A percentile compares a stretch with the other conserved stretches of the same genome.
These are phyloP conservation scores for Chenopodium album DNA, from an alignment of 148 eudicot species.

Conservation along the genomic window DNA sequence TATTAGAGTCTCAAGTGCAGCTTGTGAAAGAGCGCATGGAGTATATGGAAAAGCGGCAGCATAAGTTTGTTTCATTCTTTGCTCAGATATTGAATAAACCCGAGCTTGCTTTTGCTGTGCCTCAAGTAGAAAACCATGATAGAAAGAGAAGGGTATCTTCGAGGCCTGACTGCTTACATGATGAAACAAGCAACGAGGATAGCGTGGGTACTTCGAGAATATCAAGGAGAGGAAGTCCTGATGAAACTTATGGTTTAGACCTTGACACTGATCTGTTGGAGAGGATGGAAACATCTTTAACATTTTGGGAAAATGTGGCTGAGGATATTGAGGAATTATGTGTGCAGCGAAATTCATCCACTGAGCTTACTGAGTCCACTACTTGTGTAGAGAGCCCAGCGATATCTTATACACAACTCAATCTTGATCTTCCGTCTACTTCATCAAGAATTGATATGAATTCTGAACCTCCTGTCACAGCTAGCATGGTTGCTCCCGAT, in stretches of 20 bases:
- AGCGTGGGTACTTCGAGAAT: constrained; percentile 23
- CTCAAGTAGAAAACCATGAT: constrained; percentile 53
- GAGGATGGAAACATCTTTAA: constrained; percentile 56
- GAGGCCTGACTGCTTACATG: constrained; percentile 35
- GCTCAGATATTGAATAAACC: constrained; percentile 52
- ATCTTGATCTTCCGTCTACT: constrained; percentile 42
- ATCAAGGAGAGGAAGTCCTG: constrained; percentile 39
- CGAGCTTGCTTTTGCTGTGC: constrained; percentile 41
- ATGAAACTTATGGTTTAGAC: constrained; percentile 34
- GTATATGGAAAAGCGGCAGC: constrained; percentile 49
- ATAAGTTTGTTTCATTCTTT: constrained; percentile 43
- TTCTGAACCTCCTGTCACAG: constrained; percentile 43
- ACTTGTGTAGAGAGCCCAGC: constrained; percentile 56
- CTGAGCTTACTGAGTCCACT: constrained; percentile 51
- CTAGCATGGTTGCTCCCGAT: constrained; percentile 22
- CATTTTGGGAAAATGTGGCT: constrained; percentile 59
- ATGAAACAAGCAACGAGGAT: constrained; percentile 39
- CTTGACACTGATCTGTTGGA: constrained; percentile 48
- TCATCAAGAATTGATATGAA: constrained; percentile 63
- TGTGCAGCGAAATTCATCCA: constrained; percentile 33
- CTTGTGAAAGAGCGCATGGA: constrained; percentile 46
- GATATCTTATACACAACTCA: constrained; percentile 64
- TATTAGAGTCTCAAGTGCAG: constrained; percentile 39
- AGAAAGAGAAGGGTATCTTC: constrained; percentile 62
- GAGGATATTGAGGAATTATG: constrained; percentile 30